Base-by-base conservation (phyloP, 1,284 basidiomycete genomes). In the Exobasidium rhododendri region DNA sequence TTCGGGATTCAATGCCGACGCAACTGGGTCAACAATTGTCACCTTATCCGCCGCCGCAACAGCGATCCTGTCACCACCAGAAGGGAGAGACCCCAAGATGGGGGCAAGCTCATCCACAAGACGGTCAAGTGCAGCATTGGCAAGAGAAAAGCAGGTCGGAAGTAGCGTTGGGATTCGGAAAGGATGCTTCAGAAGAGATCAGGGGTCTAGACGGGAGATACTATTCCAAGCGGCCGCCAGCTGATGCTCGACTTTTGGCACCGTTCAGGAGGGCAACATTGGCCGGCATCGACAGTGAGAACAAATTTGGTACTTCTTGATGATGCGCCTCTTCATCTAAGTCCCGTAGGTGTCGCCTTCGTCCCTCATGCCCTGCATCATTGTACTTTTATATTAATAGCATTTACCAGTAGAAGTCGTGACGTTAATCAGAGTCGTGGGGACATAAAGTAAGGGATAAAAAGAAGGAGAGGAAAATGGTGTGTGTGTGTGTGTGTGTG, bases 201-300 rank as follows among this genome's bases (percentile, higher is more conserved):
- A 40, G 56, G 17, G 56, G 56, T n/a, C 22, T 24, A 2, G 56
- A 57, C 31, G 56, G 56, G 10, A 40, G 56, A 2, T 57, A 57
- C 29, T 43, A 49, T 28, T 14, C 35, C 11, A 28, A 7, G 22
- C 44, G 56, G n/a, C 56, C 56, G 26, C 56, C 56, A 2, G 56
- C 56, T 2, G 29, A 43, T 43, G 56, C 22, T 11, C 29, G 49
- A 22, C n/a, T 43, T 29, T 49, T 57, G 40, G 56, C 56, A 26
- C 56, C 56, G 4, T 20, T 14, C 24, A 28, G 56, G 20, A 28
- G 56, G 28, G 31, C 56, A 24, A 55, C 56, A 3, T 30, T 57
- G n/a, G 56, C 56, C 3, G 56, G 45, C 13, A 26, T 57, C 3
- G 56, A 49, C 20, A 57, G 56, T 26, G 56, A 57, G 22, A 44